Conservation (phyloP, 1,284 basidiomycete species). For the Vanrija sp. region DNA sequence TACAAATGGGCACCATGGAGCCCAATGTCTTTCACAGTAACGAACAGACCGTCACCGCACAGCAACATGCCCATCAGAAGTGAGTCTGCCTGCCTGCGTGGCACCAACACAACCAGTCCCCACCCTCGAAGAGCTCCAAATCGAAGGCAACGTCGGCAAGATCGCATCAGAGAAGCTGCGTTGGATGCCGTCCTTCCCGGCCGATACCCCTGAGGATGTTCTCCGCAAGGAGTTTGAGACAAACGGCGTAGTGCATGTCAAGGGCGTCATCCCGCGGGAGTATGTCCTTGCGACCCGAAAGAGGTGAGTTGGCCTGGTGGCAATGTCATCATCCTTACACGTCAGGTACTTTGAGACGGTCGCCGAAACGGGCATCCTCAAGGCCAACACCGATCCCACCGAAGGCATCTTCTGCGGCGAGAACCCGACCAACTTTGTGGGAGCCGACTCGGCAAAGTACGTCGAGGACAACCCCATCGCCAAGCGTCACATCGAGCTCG, state of each 20-base stretch:
- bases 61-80: too few species aligned
- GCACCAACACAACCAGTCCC: too few species aligned
- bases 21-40: too few species aligned
- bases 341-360: constrained; percentile 12
- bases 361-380: constrained; percentile 13
- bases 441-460: background rate
- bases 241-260: constrained; percentile 22
- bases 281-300: constrained; percentile 11
- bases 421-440: constrained; percentile 7
- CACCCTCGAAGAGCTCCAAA: constrained; percentile 1
- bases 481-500: constrained; percentile 1
- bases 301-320: background rate
- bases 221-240: constrained; percentile 8
- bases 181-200: constrained; percentile 16
- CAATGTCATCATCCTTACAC: background rate
- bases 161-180: background rate
- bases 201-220: constrained; percentile 9
- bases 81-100: too few species aligned
- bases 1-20: too few species aligned
- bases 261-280: constrained; percentile 21
- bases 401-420: constrained; percentile 11
- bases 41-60: too few species aligned
- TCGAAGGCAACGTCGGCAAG: constrained; percentile 3
- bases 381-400: constrained; percentile 5
- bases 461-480: background rate